phyloP scores from a whole-genome alignment of 2,329 filamentous ascomycete species.

The Verruconis gallopava region DNA sequence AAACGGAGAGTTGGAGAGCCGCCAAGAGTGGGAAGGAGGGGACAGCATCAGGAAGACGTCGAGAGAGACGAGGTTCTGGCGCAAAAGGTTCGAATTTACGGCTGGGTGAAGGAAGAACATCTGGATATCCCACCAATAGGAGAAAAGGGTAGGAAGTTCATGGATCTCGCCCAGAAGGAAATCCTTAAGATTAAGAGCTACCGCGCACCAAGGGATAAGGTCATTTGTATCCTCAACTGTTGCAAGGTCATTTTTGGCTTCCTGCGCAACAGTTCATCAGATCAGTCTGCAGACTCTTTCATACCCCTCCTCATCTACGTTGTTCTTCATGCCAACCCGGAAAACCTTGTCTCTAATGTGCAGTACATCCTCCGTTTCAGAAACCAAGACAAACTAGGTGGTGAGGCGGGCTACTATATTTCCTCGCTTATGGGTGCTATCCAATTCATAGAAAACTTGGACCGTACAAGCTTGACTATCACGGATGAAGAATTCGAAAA shows the following conservation, averaged over 20 bases:
- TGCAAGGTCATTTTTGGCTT: constrained; percentile 99
- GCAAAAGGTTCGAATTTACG: constrained; percentile 94
- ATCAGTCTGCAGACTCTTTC: constrained; percentile 93
- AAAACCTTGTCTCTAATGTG: constrained; percentile 91
- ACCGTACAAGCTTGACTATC: constrained; percentile 85
- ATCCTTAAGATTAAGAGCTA: constrained; percentile 94
- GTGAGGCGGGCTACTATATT: constrained; percentile 97
- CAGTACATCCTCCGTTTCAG: constrained; percentile 96
- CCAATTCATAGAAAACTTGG: constrained; percentile 92
- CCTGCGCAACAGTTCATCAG: constrained; percentile 79
- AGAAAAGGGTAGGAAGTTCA: constrained; percentile 76
- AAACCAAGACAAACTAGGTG: constrained; percentile 91
- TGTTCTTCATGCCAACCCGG: constrained; percentile 84
- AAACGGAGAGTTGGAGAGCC: constrained; percentile 41
- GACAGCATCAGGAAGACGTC: constrained; percentile 96
- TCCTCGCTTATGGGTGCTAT: constrained; percentile 93
- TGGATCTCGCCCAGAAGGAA: constrained; percentile 85
- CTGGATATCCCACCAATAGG: constrained; percentile 78
- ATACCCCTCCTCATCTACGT: constrained; percentile 93
- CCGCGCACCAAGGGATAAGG: constrained; percentile 91
- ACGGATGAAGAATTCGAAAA: constrained; percentile 89
- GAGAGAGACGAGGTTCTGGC: constrained; percentile 91
- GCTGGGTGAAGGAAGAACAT: constrained; percentile 87
- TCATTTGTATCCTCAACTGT: constrained; percentile 95
- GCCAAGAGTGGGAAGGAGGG: constrained; percentile 68